These are phyloP conservation scores for Alternaria triticina DNA, from an alignment of 2,329 filamentous ascomycete genomes.

Conservation along the genomic window DNA sequence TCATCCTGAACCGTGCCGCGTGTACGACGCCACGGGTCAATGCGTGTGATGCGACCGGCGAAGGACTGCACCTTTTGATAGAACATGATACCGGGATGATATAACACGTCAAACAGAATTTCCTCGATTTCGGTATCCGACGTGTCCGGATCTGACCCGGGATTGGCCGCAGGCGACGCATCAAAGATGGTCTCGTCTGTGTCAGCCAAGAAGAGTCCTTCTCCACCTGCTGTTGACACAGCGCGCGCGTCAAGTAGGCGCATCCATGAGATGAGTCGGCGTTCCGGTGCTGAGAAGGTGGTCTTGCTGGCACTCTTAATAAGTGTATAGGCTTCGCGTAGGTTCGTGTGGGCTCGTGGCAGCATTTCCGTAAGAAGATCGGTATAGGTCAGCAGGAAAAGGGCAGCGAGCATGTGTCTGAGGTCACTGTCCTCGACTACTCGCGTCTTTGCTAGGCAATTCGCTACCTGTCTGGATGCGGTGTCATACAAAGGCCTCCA, in stretches of 20 bases:
- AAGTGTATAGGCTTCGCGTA: conserved; percentile 58
- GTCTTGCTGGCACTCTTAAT: conserved; percentile 47
- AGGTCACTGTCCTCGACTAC: conserved; percentile 24
- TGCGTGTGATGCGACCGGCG: conserved; percentile 63
- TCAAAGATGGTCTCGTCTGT: conserved; percentile 57
- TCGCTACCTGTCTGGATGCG: conserved; percentile 35
- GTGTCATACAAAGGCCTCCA: conserved; percentile 43
- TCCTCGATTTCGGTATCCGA: conserved; percentile 53
- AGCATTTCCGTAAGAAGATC: conserved; percentile 45
- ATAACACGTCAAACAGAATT: conserved; percentile 61
- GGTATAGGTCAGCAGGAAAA: conserved; percentile 63
- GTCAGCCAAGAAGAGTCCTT: conserved; percentile 60
- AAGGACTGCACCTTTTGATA: conserved; percentile 65
- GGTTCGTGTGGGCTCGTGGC: conserved; percentile 46
- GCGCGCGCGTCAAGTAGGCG: conserved; percentile 62
- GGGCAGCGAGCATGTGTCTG: conserved; percentile 56
- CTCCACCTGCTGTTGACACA: conserved; percentile 61
- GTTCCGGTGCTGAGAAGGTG: conserved; percentile 47
- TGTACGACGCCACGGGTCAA: conserved; percentile 63
- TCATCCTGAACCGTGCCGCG: conserved; percentile 65
- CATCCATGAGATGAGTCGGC: conserved; percentile 61
- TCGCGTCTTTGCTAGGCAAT: conserved; percentile 18
- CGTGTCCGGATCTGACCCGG: conserved; percentile 37
- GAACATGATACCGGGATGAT: conserved; percentile 63
- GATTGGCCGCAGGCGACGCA: conserved; percentile 50